These are phyloP conservation scores for Eucalyptus sideroxylon DNA, from an alignment of 345 rosid genomes.

Conservation along the genomic window DNA sequence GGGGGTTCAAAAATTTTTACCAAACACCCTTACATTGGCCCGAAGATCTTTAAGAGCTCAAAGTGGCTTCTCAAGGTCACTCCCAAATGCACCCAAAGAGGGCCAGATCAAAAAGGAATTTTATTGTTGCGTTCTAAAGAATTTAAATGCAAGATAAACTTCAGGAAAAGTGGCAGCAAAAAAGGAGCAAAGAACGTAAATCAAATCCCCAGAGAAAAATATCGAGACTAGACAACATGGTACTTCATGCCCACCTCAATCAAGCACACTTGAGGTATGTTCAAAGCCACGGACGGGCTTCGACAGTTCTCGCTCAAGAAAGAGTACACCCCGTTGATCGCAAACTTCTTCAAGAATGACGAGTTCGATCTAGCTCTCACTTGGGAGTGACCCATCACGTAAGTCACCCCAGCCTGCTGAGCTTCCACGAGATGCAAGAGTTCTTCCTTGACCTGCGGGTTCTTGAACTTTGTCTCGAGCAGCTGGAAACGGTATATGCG, in stretches of 20 bases:
- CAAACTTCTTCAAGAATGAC: conserved; percentile 52
- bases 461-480: conserved; percentile 39
- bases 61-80: no score
- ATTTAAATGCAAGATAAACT: not conserved
- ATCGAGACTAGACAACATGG: conserved; percentile 1
- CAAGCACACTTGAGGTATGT: conserved; percentile 77
- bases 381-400: conserved; percentile 59
- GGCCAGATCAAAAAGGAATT: not conserved
- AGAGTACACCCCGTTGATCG: conserved; percentile 60
- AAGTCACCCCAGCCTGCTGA: conserved; percentile 63
- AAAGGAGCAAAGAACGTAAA: not conserved
- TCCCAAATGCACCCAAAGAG: not conserved
- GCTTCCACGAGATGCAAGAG: conserved; percentile 72
- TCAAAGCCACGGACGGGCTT: conserved; percentile 61
- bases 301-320: conserved; percentile 84
- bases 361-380: conserved; percentile 71
- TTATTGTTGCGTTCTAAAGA: not conserved
- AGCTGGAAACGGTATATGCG: conserved; percentile 37
- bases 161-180: not conserved
- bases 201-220: not conserved
- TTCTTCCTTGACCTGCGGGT: conserved; percentile 65
- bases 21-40: no score
- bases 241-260: conserved; percentile 97
- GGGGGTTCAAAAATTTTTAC: no score
- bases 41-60: no score